Percentiles rank a stretch among this genome's conserved stretches.
These are phyloP conservation scores for Teunomyces aglyptinius DNA, from an alignment of 805 yeast species.

Conservation along the genomic window DNA sequence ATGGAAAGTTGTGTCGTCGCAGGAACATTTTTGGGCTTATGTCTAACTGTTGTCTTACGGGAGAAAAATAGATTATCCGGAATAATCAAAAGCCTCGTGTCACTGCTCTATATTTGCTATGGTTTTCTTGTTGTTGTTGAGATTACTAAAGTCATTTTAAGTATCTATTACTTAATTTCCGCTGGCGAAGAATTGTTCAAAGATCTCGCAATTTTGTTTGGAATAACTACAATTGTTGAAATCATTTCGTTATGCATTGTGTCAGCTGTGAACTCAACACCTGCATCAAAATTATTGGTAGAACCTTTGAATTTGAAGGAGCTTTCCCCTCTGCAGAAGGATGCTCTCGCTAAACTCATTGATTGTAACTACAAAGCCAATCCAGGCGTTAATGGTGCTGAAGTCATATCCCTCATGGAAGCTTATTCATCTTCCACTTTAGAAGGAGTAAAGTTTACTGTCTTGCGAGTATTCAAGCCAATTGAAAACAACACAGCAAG, in stretches of 20 bases:
- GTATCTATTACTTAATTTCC: background rate
- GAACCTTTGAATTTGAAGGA: background rate
- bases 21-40: background rate
- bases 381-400: conserved; percentile 1
- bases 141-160: background rate
- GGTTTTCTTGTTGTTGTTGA: background rate
- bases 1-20: background rate
- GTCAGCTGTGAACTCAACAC: background rate
- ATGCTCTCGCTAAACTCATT: background rate
- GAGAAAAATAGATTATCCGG: background rate
- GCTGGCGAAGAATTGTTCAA: background rate
- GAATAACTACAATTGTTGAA: background rate
- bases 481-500: background rate
- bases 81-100: background rate
- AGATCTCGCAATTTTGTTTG: background rate
- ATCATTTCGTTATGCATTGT: background rate
- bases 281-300: background rate
- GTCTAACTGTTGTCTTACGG: background rate
- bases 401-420: conserved; percentile 4
- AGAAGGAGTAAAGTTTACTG: background rate
- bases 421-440: background rate
- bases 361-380: background rate
- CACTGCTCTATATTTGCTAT: background rate
- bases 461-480: conserved; percentile 2
- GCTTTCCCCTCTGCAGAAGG: background rate